Evolutionary conservation across 352 stramenopile genomes (phyloP).

Genomic region (Phytophthora pluvialis): DNA sequence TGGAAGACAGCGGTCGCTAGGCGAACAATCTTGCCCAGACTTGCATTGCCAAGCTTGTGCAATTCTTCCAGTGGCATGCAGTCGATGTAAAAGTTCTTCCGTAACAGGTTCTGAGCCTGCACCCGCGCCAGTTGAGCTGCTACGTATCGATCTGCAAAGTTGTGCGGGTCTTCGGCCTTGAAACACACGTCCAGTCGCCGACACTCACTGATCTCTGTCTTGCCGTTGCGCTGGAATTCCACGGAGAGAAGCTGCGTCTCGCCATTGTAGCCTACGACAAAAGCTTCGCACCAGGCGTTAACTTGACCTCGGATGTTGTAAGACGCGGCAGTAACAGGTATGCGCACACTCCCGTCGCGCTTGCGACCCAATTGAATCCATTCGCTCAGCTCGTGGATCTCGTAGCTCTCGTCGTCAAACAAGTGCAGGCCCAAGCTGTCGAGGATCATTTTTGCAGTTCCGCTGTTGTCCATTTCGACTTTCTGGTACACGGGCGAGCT

Average conservation of each 20-base stretch:
- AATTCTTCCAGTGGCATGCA: conserved; percentile 87
- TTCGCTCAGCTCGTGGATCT: conserved; percentile 64
- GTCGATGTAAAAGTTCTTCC: conserved; percentile 86
- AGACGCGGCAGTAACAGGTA: conserved; percentile 69
- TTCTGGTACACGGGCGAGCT: conserved; percentile 43
- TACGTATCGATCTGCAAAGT: conserved; percentile 82
- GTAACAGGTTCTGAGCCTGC: conserved; percentile 67
- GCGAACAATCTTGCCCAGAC: conserved; percentile 76
- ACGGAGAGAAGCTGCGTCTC: conserved; percentile 58
- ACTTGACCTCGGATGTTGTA: conserved; percentile 68
- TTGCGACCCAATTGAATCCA: conserved; percentile 70
- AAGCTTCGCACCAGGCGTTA: conserved; percentile 69
- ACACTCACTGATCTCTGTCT: conserved; percentile 57
- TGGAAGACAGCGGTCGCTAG: conserved; percentile 72
- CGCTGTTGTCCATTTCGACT: conserved; percentile 53
- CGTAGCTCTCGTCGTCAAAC: conserved; percentile 87
- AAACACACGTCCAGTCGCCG: conserved; percentile 80
- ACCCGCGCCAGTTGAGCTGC: conserved; percentile 61
- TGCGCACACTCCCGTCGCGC: conserved; percentile 57
- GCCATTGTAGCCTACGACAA: conserved; percentile 61
- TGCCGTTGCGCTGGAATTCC: conserved; percentile 69
- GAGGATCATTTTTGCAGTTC: conserved; percentile 58
- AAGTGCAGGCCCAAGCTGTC: conserved; percentile 65
- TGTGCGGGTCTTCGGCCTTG: conserved; percentile 76
- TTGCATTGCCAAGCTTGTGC: conserved; percentile 83